A percentile compares a stretch with the other conserved stretches of the same genome.
phyloP scores from a whole-genome alignment of 2,329 filamentous ascomycete species.

The Dactylella cylindrospora region DNA sequence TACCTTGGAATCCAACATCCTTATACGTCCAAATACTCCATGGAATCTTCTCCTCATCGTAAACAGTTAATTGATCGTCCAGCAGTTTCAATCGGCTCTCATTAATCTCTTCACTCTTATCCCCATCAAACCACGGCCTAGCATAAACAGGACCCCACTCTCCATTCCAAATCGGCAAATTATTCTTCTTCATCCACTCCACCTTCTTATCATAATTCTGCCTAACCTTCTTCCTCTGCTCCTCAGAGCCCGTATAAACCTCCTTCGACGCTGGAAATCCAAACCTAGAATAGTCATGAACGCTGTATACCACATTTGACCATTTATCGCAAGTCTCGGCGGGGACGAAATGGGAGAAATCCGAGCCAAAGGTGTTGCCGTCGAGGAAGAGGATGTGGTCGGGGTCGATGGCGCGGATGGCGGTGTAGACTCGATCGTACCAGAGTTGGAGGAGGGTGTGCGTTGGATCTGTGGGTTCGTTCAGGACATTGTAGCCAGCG shows the following conservation, averaged over 20 bases:
- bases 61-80: slow-evolving; percentile 57
- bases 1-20: slow-evolving; percentile 60
- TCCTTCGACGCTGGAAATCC: slow-evolving; percentile 56
- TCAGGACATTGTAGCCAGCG: slow-evolving; percentile 54
- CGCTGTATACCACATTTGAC: slow-evolving; percentile 57
- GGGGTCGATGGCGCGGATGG: slow-evolving; percentile 54
- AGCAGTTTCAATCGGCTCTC: slow-evolving; percentile 56
- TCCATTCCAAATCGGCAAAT: slow-evolving; percentile 57
- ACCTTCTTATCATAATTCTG: slow-evolving; percentile 54
- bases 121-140: slow-evolving; percentile 51
- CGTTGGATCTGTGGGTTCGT: slow-evolving; percentile 51
- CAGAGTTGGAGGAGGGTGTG: slow-evolving; percentile 52
- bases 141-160: slow-evolving; percentile 60
- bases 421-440: slow-evolving; percentile 54
- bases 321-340: slow-evolving; percentile 46
- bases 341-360: slow-evolving; percentile 49
- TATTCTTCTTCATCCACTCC: slow-evolving; percentile 54
- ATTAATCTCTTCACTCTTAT: slow-evolving; percentile 53
- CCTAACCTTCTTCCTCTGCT: slow-evolving; percentile 55
- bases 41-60: slow-evolving; percentile 57
- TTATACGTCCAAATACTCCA: slow-evolving; percentile 66
- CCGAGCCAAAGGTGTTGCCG: slow-evolving; percentile 60
- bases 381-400: slow-evolving; percentile 59
- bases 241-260: slow-evolving; percentile 53
- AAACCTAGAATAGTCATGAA: slow-evolving; percentile 60